A percentile compares a stretch with the other conserved stretches of the same genome.
Conservation (phyloP, 2,329 filamentous ascomycete species). For the Aspergillus fumigatiaffinis region DNA sequence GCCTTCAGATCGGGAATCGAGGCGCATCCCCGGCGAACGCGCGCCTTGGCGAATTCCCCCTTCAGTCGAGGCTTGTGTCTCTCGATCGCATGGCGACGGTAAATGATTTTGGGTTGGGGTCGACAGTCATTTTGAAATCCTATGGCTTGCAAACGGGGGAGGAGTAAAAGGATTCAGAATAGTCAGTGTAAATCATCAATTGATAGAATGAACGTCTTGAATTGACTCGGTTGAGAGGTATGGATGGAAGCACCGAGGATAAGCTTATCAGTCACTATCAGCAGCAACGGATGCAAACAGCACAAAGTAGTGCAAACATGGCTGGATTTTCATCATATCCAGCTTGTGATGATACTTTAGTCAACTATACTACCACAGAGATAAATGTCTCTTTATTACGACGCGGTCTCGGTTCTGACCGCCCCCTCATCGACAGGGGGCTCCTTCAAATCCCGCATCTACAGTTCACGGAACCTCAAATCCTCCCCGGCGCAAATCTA, state of each 20-base stretch:
- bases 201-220: not conserved
- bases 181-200: not conserved
- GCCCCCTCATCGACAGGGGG: slow-evolving; percentile 64
- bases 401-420: slow-evolving; percentile 72
- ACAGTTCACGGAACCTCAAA: slow-evolving; percentile 68
- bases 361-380: not conserved
- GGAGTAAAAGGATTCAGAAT: too few relatives aligned
- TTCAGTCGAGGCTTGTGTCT: slow-evolving; percentile 75
- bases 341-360: not conserved
- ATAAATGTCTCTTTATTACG: slow-evolving; percentile 89
- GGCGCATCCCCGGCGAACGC: slow-evolving; percentile 66
- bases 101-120: not conserved
- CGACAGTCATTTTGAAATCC: slow-evolving; percentile 5
- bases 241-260: not conserved
- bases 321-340: slow-evolving; percentile 1
- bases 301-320: not conserved
- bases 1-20: slow-evolving; percentile 61
- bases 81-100: slow-evolving; percentile 54
- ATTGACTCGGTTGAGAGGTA: not conserved
- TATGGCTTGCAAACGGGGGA: not conserved
- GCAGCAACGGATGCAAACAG: not conserved
- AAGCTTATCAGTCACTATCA: not conserved
- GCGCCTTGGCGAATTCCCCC: slow-evolving; percentile 77
- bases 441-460: slow-evolving; percentile 83
- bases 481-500: slow-evolving; percentile 79